Percentiles rank a stretch among this genome's conserved stretches.
Conservation (phyloP, 768 basidiomycete species). For the Gloeophyllum trabeum region DNA sequence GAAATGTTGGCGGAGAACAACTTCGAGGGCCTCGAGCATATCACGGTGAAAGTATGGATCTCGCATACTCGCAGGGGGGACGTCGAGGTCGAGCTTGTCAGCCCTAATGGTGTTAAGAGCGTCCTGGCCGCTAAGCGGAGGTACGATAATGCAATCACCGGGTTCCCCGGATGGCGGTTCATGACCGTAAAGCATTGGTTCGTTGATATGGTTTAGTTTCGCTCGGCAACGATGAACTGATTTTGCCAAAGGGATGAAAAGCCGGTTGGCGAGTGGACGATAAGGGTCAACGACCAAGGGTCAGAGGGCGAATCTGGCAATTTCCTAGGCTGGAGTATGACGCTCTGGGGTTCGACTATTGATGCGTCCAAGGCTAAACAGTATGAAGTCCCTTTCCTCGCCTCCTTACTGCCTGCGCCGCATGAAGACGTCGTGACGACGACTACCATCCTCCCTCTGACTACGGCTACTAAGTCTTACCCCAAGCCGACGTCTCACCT, state of each 20-base stretch:
- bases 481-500: constrained; percentile 82
- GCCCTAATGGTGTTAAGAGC: constrained; percentile 80
- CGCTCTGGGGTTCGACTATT: constrained; percentile 82
- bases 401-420: constrained; percentile 38
- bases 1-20: constrained; percentile 63
- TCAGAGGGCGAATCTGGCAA: constrained; percentile 41
- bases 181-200: constrained; percentile 98
- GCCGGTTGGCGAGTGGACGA: constrained; percentile 83
- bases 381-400: constrained; percentile 47
- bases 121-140: constrained; percentile 65
- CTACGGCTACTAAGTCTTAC: constrained; percentile 44
- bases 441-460: constrained; percentile 23
- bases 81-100: constrained; percentile 81
- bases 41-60: constrained; percentile 91
- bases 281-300: constrained; percentile 73
- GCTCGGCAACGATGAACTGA: too few species aligned
- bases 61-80: constrained; percentile 80
- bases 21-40: constrained; percentile 82
- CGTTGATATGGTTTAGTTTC: too few species aligned
- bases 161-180: constrained; percentile 95
- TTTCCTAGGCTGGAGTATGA: constrained; percentile 88
- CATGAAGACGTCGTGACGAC: constrained; percentile 11
- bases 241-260: constrained; percentile 69
- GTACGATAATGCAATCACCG: constrained; percentile 51
- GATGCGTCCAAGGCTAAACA: constrained; percentile 56